A percentile compares a stretch with the other conserved stretches of the same genome.
These are phyloP conservation scores for Guadua angustifolia DNA, from an alignment of 176 grass and related monocot genomes.

Conservation along the genomic window DNA sequence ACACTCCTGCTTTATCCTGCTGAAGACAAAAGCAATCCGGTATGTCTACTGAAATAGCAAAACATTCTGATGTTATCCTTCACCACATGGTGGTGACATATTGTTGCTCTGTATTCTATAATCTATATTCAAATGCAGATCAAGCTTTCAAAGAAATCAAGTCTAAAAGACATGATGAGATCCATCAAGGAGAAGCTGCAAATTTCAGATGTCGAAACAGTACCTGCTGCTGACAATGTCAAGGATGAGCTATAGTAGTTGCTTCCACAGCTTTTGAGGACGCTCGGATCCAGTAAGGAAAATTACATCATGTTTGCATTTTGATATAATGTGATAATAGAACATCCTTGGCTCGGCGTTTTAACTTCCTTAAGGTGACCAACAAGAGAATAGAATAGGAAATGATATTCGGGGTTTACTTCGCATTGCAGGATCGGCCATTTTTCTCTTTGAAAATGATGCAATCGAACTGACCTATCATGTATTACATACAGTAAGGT, in stretches of 20 bases:
- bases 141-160: constrained; percentile 68
- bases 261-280: background rate
- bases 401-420: background rate
- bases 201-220: constrained; percentile 34
- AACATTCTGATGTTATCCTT: background rate
- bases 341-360: background rate
- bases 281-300: background rate
- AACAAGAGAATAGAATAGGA: constrained; percentile 1
- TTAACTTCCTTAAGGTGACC: background rate
- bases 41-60: constrained; percentile 34
- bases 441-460: too few relatives aligned
- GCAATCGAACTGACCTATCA: too few relatives aligned
- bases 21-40: constrained; percentile 68
- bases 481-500: too few relatives aligned
- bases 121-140: constrained; percentile 43
- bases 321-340: background rate
- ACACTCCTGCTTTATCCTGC: constrained; percentile 58
- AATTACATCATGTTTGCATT: too few relatives aligned
- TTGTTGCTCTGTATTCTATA: background rate
- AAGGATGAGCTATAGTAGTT: constrained; percentile 65
- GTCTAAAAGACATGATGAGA: constrained; percentile 53
- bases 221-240: background rate
- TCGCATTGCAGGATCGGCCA: too few relatives aligned
- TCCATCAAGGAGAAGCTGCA: constrained; percentile 57
- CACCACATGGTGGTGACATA: background rate